These are phyloP conservation scores for Phytophthora pinifolia DNA, from an alignment of 352 stramenopile species.

Conservation along the genomic window DNA sequence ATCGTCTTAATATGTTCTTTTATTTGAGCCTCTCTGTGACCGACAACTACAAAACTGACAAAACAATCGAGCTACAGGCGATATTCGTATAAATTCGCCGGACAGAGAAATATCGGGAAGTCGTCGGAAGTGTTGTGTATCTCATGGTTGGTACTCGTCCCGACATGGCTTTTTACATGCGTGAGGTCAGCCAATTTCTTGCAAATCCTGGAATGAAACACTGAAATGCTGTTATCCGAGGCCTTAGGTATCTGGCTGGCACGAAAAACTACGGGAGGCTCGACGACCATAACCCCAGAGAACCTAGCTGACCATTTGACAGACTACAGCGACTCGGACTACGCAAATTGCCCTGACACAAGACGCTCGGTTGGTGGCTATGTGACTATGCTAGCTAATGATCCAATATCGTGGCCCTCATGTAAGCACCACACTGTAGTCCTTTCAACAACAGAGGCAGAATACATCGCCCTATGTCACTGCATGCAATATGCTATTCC, in stretches of 20 bases:
- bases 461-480: constrained; percentile 4
- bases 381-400: constrained; percentile 3
- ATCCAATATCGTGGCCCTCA: constrained; percentile 11
- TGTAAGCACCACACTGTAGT: constrained; percentile 15
- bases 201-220: constrained; percentile 22
- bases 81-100: no score
- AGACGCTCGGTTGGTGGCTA: constrained; percentile 4
- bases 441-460: constrained; percentile 2
- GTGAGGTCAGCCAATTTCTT: constrained; percentile 24
- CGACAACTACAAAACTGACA: no score
- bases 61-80: no score
- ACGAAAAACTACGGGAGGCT: constrained; percentile 13
- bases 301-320: constrained; percentile 9
- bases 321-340: constrained; percentile 11
- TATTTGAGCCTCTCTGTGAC: background rate
- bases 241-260: constrained; percentile 16
- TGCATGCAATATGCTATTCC: constrained; percentile 7
- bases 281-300: background rate
- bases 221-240: constrained; percentile 17
- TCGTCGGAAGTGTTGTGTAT: constrained; percentile 21
- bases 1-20: background rate
- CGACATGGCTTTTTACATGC: constrained; percentile 19
- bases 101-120: constrained; percentile 4
- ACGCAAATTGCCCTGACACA: constrained; percentile 9
- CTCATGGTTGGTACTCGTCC: constrained; percentile 19